Base-by-base conservation (phyloP, 805 yeast genomes). In the Pichia ethanolica region DNA sequence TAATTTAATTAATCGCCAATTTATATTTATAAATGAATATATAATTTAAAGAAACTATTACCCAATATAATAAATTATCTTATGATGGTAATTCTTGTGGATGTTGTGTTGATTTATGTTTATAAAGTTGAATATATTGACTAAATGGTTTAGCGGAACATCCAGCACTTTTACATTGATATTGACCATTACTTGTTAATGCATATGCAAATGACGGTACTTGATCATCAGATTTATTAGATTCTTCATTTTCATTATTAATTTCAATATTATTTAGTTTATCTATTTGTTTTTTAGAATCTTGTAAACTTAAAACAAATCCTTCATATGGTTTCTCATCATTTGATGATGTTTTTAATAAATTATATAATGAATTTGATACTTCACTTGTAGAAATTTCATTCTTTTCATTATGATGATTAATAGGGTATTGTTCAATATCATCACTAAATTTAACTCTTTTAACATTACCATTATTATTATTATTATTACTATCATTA, bases 21-120 rank as follows among this genome's bases (percentile, higher is more conserved):
- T 20, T 20, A 20, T 20, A 20, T 20, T 20, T 20, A 32, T 8
- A 32, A 32, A 32, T 9, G 11, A 32, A 32, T 11, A 32, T 32
- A 32, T 4, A 32, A 32, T 20, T 20, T 20, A 20, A 20, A 20
- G 20, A 20, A 20, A 20, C 3, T 20, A 20, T 20, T 20, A 20
- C 20, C 20, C 20, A 20, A 20, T 20, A 20, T 20, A 30, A 30
- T 30, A 3, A 7, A 30, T 30, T 30, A 4, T 27, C n/a, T 39
- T 27, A 20, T 8, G 32, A 27, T 30, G 42, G 42, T n/a, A 49
- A 36, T 35, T 49, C 52, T 14, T 42, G 35, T 13, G 52, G 52
- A 32, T 49, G 52, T 7, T 28, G 26, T 13, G 27, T 13, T 20
- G 38, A 11, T 38, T 49, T 46, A 38, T 49, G 52, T 3, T 41